Evolutionary conservation across 2,329 filamentous ascomycete species (phyloP).

Genomic region (Aspergillus quadricinctus): DNA sequence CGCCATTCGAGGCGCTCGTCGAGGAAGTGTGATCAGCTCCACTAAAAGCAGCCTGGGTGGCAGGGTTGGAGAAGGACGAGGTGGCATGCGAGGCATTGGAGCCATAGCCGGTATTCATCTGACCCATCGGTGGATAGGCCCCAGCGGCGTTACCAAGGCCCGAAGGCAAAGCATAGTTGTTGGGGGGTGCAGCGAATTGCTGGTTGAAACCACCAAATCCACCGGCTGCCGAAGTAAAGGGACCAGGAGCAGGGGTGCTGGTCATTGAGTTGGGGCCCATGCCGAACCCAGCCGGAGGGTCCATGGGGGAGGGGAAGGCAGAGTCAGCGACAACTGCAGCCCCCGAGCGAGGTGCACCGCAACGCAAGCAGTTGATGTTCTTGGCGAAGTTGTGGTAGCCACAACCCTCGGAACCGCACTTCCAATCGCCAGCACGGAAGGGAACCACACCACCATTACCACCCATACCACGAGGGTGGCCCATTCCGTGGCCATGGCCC

Average conservation of each 20-base stretch:
- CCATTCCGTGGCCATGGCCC: conserved; percentile 55
- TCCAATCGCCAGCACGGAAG: conserved; percentile 98
- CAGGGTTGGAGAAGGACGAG: conserved; percentile 86
- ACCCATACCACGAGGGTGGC: conserved; percentile 62
- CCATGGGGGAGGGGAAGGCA: conserved; percentile 86
- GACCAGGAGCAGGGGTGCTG: conserved; percentile 72
- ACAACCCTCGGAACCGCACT: conserved; percentile 94
- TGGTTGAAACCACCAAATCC: conserved; percentile 67
- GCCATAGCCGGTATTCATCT: conserved; percentile 74
- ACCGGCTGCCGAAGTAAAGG: conserved; percentile 65
- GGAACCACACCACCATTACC: conserved; percentile 79
- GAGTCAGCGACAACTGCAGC: conserved; percentile 94
- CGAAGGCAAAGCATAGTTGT: conserved; percentile 83
- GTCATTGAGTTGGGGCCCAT: conserved; percentile 87
- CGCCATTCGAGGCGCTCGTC: conserved; percentile 70
- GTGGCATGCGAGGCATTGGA: conserved; percentile 76
- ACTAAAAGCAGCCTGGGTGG: conserved; percentile 90
- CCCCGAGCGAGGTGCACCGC: conserved; percentile 87
- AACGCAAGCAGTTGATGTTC: conserved; percentile 96
- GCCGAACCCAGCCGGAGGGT: conserved; percentile 73
- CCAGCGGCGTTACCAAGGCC: conserved; percentile 74
- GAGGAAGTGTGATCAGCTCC: conserved; percentile 78
- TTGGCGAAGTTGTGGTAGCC: conserved; percentile 99
- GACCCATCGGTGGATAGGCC: conserved; percentile 65
- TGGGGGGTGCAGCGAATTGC: conserved; percentile 76